Base-by-base conservation (phyloP, 352 stramenopile species). In the Phytophthora tubulina region DNA sequence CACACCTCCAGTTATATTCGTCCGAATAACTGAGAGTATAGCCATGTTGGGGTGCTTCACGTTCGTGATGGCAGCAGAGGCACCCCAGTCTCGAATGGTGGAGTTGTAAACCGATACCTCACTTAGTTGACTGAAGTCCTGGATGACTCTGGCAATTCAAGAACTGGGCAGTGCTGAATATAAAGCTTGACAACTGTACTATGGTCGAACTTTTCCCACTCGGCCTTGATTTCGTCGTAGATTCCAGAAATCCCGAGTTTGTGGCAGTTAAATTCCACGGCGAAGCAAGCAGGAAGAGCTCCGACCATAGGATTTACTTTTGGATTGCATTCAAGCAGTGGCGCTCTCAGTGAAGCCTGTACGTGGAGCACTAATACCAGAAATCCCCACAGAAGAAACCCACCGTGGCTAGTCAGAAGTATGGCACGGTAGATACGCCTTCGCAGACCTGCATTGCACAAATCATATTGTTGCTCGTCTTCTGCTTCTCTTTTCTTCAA, bases 161-260 rank as follows among this genome's bases (percentile, higher is more conserved):
- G 51, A 33, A 21, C 32, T 45, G 33, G 35, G 17, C 51, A 45
- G 21, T 32, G 51, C 15, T 46, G 15, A n/a, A 58, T 35, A 31
- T 42, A 15, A 15, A 58, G 13, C 14, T 58, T 58, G n/a, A 30
- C 46, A 32, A 42, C 35, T 13, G 51, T 45, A 7, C 32, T 38
- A 21, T 6, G n/a, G 14, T 58, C 35, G 46, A 58, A 58, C 27
- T 58, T 44, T 15, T 46, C 33, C 50, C 51, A 58, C 15, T 58
- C 33, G 3, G 14, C 14, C 15, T 45, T 4, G 15, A 46, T 44
- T 27, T 46, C 17, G 17, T 27, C 21, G 21, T 27, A 27, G 21
- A 27, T 27, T 27, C 51, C 51, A 33, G 33, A 33, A 7, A 58
- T 44, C 3, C 35, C 17, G 35, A 58, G 51, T 38, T 42, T 6